Evolutionary conservation across 2,329 filamentous ascomycete species (phyloP), one percentile per base, ranked within the genome.

Genomic region (Pseudocercospora fuligena): DNA sequence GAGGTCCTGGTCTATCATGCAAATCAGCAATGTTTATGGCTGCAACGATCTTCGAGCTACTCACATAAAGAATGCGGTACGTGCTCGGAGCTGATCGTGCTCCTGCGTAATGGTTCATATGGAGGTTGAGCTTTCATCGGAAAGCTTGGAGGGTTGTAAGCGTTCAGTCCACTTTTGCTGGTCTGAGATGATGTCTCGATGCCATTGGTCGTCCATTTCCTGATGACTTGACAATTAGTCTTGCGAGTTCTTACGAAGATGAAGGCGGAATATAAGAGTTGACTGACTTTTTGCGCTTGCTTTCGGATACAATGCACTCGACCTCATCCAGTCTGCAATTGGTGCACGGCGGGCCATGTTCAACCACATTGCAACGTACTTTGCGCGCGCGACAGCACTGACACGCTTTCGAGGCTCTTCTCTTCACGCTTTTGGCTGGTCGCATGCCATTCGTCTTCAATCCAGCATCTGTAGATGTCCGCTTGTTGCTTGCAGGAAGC

Each of bases 351-450:
- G 90, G 90, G 58, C 91, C 90, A 78, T 88, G 87, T 79, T 97
- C 93, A 66, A 95, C 93, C 64, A 97, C 93, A 82, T 97, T 94
- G 82, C 94, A 97, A 65, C 94, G 88, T 49, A 97, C 94, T 79
- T 97, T 97, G 76, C 94, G 89, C 65, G 91, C 89, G 74, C 94
- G 88, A 80, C 94, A 97, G 73, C 91, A 93, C 69, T 93, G 92
- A 78, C 94, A 97, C 19, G 94, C 94, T 73, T 94, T 92, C 9
- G 93, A 93, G n/a, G 94, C 93, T 76, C 94, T 88, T 75, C 93
- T 87, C 81, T 97, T 97, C 61, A 90, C 87, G 62, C 87, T 87
- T 66, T 86, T 82, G 75, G 83, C 79, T 64, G 81, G 79, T 66
- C 81, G 79, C 65, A 76, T 78, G 66, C 80, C 78, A 73, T 80